phyloP scores from a whole-genome alignment of 176 grass and related monocot genomes.

The Juncus effusus region DNA sequence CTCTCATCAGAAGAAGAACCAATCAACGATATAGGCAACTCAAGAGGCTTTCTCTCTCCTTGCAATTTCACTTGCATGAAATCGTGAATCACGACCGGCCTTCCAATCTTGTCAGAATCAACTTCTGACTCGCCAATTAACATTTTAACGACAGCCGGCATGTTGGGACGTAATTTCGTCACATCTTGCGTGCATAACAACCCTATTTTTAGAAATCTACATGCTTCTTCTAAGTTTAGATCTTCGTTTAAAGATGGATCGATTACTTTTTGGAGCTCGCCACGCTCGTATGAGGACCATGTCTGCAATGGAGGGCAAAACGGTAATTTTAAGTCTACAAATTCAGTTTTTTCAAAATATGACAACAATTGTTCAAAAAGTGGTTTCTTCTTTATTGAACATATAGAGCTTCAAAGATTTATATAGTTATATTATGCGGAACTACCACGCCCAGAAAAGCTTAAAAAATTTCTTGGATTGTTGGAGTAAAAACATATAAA shows the following conservation, averaged over 20 bases:
- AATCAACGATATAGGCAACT: conserved; percentile 41
- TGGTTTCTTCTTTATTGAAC: too few relatives aligned
- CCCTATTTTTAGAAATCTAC: conserved; percentile 61
- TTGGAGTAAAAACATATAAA: conserved; percentile 11
- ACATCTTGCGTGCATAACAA: conserved; percentile 70
- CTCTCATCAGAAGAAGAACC: conserved; percentile 43
- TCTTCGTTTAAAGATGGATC: conserved; percentile 54
- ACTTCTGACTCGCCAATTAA: conserved; percentile 48
- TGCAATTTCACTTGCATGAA: conserved; percentile 51
- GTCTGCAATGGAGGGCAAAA: conserved; percentile 66
- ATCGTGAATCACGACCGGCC: conserved; percentile 66
- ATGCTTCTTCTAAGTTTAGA: conserved; percentile 54
- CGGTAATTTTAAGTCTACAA: conserved; percentile 31
- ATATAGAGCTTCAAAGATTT: too few relatives aligned
- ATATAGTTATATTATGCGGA: too few relatives aligned
- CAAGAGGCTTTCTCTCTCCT: conserved; percentile 39
- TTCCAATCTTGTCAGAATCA: conserved; percentile 40
- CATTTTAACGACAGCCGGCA: conserved; percentile 51
- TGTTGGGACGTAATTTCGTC: conserved; percentile 48
- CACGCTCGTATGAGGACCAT: conserved; percentile 54
- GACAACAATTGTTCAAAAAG: too few relatives aligned
- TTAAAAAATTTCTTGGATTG: background rate
- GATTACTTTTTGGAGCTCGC: conserved; percentile 44
- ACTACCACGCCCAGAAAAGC: too few relatives aligned
- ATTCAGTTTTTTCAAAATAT: conserved; percentile 9